Base-by-base conservation (phyloP, 1,284 basidiomycete species). In the Apiotrichum siamense region DNA sequence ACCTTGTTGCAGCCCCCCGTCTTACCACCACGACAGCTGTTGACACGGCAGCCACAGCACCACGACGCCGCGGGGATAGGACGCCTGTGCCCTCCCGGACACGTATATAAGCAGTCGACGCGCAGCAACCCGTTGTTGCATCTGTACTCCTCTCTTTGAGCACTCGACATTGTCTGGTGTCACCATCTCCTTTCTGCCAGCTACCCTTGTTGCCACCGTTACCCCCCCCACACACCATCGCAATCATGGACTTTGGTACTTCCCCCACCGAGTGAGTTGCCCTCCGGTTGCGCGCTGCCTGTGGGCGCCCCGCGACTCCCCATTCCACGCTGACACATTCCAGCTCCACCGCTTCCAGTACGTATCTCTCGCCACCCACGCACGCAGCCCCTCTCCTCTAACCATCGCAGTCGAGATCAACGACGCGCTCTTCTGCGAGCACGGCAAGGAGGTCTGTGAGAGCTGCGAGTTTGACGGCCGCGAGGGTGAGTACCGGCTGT, bases 401-500 rank as follows among this genome's bases (percentile, higher is more conserved):
- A 49, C 53, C 32, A 23, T 31, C 31, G 10, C 51, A 72, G 65
- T 76, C 64, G 74, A 76, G 58, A 64, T 76, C 64, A 73, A 73
- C 64, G 73, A 76, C 57, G 69, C 67, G 29, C 62, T 74, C 57
- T 75, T 76, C 64, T 76, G 74, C 59, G 68, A 74, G 55, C 74
- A 76, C 55, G 67, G 64, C 32, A 67, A 73, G 44, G 74, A 76
- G 61, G 67, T 75, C 40, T 74, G 72, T 59, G 63, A 68, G 54
- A 44, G 50, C 24, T 59, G 57, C 27, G 54, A 46, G 35, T 59
- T 55, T 36, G 57, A 59, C 51, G 57, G 57, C 17, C 57, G 57
- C 35, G 57, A 59, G 50, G 57, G 57, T 59, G 51, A 55, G 57
- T 59, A 29, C 29, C 9, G 15, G 24, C n/a, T n/a, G n/a, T n/a